Conservation (phyloP, 192 early-diverging fungal species). For the Podila horticola region DNA sequence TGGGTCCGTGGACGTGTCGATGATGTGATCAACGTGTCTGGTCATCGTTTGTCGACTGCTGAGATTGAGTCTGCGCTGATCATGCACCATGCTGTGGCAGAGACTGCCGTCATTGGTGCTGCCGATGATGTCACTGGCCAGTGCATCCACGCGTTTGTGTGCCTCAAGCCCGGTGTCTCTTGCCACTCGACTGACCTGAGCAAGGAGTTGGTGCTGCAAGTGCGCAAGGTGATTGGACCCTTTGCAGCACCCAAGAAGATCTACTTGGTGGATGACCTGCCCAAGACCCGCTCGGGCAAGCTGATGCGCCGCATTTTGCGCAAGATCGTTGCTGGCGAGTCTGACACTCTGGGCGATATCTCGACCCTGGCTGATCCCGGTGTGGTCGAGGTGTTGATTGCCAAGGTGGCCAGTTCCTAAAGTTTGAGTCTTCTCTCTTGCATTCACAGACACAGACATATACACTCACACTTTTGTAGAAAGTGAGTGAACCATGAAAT, state of each 20-base stretch:
- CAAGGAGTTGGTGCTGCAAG: slow-evolving; percentile 75
- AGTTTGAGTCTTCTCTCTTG: neutral
- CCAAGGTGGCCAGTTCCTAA: slow-evolving; percentile 49
- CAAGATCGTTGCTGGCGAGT: slow-evolving; percentile 90
- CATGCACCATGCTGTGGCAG: slow-evolving; percentile 81
- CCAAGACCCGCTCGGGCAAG: slow-evolving; percentile 97
- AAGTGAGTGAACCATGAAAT: too few relatives aligned
- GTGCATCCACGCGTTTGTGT: slow-evolving; percentile 87
- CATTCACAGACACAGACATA: too few relatives aligned
- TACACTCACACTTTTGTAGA: too few relatives aligned
- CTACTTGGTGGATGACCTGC: slow-evolving; percentile 86
- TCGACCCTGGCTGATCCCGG: slow-evolving; percentile 87
- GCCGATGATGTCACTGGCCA: slow-evolving; percentile 92
- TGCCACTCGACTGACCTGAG: slow-evolving; percentile 57
- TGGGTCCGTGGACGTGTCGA: slow-evolving; percentile 91
- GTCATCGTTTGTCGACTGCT: slow-evolving; percentile 93
- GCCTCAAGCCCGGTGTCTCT: slow-evolving; percentile 72
- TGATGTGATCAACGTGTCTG: slow-evolving; percentile 97
- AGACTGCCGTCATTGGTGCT: slow-evolving; percentile 91
- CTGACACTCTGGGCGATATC: slow-evolving; percentile 88
- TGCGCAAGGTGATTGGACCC: slow-evolving; percentile 91
- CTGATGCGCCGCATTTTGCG: slow-evolving; percentile 96
- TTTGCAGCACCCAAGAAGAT: slow-evolving; percentile 93
- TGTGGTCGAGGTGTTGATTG: slow-evolving; percentile 51
- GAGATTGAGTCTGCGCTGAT: slow-evolving; percentile 95